Base-by-base conservation (phyloP, 352 stramenopile genomes). In the Phytophthora parvispora region DNA sequence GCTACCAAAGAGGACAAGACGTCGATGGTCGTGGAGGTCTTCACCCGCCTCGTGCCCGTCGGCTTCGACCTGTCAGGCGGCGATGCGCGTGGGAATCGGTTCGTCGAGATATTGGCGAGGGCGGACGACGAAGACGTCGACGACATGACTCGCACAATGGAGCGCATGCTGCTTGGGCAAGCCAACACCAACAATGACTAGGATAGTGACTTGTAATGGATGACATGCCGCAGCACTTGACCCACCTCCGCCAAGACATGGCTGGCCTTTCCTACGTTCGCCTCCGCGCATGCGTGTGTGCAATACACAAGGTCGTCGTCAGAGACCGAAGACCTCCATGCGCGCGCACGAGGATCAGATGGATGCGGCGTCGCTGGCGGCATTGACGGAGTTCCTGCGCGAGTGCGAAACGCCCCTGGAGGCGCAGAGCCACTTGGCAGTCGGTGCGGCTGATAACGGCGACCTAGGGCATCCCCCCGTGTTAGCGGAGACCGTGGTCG, bases 361-460 rank as follows among this genome's bases (percentile, higher is more conserved):
- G 64, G 64, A 72, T 18, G 56, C 56, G 29, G 62, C 54, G 1
- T 64, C 62, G 13, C 48, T 69, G 38, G 48, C 32, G 29, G 64
- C 64, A n/a, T 60, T 72, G 64, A 16, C 48, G 2, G 48, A 67
- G 25, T 72, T 72, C 20, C 57, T 72, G 31, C 64, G 64, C 20
- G 64, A 72, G 48, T 72, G 63, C 47, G 64, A 72, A 49, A 28
- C 55, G n/a, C 48, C 45, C 1, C 27, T 27, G 6, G 61, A 56
- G 7, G 24, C 15, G 16, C 50, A 40, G 0, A 20, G 29, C 53
- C 20, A 45, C 31, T 6, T 36, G 31, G 31, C 40, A 25, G 40
- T 24, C 40, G 40, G 40, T 8, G 12, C n/a, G 18, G 7, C 22
- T 45, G 16, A 5, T 45, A 18, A 7, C 8, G 31, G 31, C 31